Evolutionary conservation across 495 filamentous ascomycete genomes (phyloP).

Genomic region (Hypoxylon intermedium): DNA sequence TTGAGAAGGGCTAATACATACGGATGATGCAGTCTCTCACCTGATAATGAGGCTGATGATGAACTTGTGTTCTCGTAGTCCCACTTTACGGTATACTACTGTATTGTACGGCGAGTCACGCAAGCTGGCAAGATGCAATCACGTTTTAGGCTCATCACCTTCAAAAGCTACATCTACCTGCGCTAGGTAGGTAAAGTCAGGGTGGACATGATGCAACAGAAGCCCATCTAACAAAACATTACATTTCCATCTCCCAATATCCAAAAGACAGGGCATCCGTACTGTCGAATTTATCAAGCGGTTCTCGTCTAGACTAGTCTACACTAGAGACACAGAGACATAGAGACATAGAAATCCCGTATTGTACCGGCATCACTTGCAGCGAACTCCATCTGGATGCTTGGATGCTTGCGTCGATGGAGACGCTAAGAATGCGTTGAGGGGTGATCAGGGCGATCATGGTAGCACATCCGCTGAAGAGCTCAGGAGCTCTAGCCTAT

Average conservation of each 20-base stretch:
- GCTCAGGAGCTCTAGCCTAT: not conserved
- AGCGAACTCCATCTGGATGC: conserved; percentile 17
- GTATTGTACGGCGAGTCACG: not conserved
- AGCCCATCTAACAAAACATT: too few species aligned
- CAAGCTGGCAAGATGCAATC: too few species aligned
- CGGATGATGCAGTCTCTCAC: conserved; percentile 19
- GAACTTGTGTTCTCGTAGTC: not conserved
- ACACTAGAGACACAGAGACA: too few species aligned
- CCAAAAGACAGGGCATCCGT: too few species aligned
- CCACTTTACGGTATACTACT: not conserved
- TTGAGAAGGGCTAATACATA: conserved; percentile 13
- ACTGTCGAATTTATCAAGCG: too few species aligned
- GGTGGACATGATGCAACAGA: too few species aligned
- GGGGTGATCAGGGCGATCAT: too few species aligned
- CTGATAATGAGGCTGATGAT: conserved; percentile 32
- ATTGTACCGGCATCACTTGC: conserved; percentile 31
- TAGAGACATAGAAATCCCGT: conserved; percentile 6
- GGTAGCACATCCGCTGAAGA: conserved; percentile 12
- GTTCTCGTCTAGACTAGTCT: too few species aligned
- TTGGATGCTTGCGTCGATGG: conserved; percentile 29
- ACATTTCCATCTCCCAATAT: too few species aligned
- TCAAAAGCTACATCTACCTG: too few species aligned
- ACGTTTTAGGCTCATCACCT: too few species aligned
- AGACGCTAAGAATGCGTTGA: conserved; percentile 25
- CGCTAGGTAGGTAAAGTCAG: too few species aligned